Evolutionary conservation across 768 basidiomycete species (phyloP).

Genomic region (Russula virescens): DNA sequence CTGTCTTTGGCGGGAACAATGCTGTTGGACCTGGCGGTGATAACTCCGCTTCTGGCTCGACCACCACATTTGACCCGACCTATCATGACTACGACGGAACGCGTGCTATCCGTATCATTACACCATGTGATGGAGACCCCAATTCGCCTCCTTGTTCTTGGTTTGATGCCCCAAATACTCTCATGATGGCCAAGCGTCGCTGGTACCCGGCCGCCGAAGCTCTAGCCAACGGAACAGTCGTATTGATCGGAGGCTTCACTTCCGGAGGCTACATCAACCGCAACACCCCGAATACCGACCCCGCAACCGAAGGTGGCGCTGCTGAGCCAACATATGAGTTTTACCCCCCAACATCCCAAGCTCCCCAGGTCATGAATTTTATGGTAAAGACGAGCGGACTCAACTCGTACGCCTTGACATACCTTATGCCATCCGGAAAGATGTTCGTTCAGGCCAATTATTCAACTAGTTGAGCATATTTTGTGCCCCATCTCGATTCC

Average conservation of each 20-base stretch:
- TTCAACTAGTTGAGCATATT: constrained; percentile 46
- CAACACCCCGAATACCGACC: constrained; percentile 65
- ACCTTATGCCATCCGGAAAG: constrained; percentile 67
- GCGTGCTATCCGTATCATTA: constrained; percentile 72
- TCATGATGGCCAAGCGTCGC: constrained; percentile 61
- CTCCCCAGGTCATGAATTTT: constrained; percentile 55
- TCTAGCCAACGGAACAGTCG: constrained; percentile 68
- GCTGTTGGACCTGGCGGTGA: constrained; percentile 67
- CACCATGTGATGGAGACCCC: constrained; percentile 60
- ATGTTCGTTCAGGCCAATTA: constrained; percentile 46
- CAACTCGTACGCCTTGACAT: constrained; percentile 71
- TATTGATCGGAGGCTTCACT: constrained; percentile 75
- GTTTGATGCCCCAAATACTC: constrained; percentile 60
- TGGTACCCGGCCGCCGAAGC: constrained; percentile 79
- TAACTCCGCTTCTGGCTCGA: constrained; percentile 38
- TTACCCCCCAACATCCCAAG: constrained; percentile 53
- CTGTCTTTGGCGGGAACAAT: constrained; percentile 71
- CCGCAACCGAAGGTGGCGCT: constrained; percentile 53
- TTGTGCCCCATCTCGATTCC: constrained; percentile 1
- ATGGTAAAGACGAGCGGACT: constrained; percentile 66
- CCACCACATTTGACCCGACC: constrained; percentile 51
- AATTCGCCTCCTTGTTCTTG: constrained; percentile 50
- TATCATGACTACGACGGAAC: constrained; percentile 81
- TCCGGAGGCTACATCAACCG: constrained; percentile 76
- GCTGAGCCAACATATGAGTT: constrained; percentile 83